Percentiles rank a stretch among this genome's conserved stretches.
phyloP scores from a whole-genome alignment of 441 rosid genomes.

The Euphorbia neoarborescens region DNA sequence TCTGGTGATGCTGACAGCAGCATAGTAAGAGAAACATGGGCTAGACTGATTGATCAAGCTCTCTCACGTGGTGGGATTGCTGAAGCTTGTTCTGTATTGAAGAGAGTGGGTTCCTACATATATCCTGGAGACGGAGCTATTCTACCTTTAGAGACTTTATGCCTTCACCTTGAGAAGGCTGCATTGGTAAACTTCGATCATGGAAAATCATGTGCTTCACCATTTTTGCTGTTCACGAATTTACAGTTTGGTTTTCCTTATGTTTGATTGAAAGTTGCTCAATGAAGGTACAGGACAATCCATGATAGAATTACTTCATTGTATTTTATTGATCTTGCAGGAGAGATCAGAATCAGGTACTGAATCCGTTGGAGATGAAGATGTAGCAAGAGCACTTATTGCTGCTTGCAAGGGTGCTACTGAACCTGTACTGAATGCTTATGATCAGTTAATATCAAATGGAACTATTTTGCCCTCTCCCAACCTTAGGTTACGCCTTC shows the following conservation, averaged over 20 bases:
- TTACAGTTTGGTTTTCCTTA: background rate
- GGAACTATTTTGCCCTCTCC: conserved; percentile 75
- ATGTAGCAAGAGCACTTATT: conserved; percentile 71
- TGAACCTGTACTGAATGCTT: conserved; percentile 78
- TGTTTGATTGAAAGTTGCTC: background rate
- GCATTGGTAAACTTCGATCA: conserved; percentile 47
- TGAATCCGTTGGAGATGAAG: conserved; percentile 76
- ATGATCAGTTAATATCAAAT: conserved; percentile 71
- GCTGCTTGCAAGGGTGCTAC: conserved; percentile 91
- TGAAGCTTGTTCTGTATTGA: conserved; percentile 82
- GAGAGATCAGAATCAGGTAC: conserved; percentile 64
- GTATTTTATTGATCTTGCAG: conserved; percentile 30
- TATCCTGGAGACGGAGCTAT: conserved; percentile 94
- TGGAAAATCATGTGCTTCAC: background rate
- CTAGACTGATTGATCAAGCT: conserved; percentile 84
- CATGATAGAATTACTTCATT: background rate
- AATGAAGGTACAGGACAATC: background rate
- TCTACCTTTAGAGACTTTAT: conserved; percentile 70
- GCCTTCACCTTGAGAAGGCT: conserved; percentile 96
- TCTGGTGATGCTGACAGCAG: conserved; percentile 87
- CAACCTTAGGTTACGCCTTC: conserved; percentile 69
- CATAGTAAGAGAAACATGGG: conserved; percentile 91
- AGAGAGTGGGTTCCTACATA: conserved; percentile 70
- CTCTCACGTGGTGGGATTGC: conserved; percentile 81
- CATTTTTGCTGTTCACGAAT: background rate